These are phyloP conservation scores for Stephanocyclus meneghinianus DNA, from an alignment of 352 stramenopile genomes.

Conservation along the genomic window DNA sequence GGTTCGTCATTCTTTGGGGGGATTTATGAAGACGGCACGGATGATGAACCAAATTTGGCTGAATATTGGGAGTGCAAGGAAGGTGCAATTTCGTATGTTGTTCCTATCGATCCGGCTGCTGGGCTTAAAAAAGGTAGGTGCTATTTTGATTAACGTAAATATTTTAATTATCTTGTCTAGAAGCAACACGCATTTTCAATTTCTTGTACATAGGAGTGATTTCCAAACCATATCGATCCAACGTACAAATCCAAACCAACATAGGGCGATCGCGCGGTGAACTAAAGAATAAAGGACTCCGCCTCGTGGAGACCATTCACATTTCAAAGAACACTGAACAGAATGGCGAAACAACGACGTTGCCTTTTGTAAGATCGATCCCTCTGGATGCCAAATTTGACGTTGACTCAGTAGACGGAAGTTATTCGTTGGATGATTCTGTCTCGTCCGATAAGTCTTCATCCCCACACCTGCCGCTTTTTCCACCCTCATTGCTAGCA, in stretches of 20 bases:
- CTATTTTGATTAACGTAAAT: not conserved
- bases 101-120: conserved; percentile 44
- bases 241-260: conserved; percentile 35
- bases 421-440: conserved; percentile 71
- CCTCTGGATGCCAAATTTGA: conserved; percentile 54
- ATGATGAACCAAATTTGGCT: not conserved
- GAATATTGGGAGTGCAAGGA: conserved; percentile 40
- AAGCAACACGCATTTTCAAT: not conserved
- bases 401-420: conserved; percentile 74
- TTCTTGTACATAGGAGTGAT: conserved; percentile 8
- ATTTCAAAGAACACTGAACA: conserved; percentile 1
- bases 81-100: conserved; percentile 33
- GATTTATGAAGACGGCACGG: not conserved
- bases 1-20: not conserved
- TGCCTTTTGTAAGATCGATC: conserved; percentile 48
- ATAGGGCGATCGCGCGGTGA: not conserved
- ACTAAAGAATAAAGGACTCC: conserved; percentile 3
- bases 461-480: conserved; percentile 20
- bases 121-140: conserved; percentile 23
- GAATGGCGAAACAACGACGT: not conserved
- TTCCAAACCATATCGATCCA: conserved; percentile 37
- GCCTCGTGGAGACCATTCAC: conserved; percentile 40
- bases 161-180: not conserved
- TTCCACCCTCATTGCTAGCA: conserved; percentile 33
- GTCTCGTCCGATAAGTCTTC: not conserved